These are phyloP conservation scores for Leptographium galeiforme DNA, from an alignment of 2,329 filamentous ascomycete genomes.

Conservation along the genomic window DNA sequence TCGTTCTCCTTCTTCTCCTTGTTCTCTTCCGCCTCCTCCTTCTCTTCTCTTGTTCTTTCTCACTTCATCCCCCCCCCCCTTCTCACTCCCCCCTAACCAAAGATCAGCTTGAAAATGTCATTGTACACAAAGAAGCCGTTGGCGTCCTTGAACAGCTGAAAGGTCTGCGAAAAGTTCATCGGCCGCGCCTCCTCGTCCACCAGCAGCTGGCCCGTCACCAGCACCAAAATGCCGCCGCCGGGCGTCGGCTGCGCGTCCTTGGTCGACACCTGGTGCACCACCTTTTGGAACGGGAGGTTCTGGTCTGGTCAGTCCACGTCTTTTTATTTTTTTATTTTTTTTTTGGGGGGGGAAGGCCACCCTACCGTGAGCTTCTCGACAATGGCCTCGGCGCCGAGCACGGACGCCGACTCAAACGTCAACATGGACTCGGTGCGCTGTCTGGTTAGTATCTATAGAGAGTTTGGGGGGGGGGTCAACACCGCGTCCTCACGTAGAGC, in stretches of 20 bases:
- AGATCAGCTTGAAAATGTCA: slow-evolving; percentile 88
- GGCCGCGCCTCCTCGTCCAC: slow-evolving; percentile 77
- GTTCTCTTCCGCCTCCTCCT: no score
- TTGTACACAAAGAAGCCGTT: slow-evolving; percentile 76
- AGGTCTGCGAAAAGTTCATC: slow-evolving; percentile 83
- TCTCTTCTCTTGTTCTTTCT: background rate
- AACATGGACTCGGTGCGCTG: slow-evolving; percentile 80
- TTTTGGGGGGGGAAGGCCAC: no score
- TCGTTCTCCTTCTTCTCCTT: no score
- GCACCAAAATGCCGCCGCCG: slow-evolving; percentile 61
- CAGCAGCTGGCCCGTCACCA: slow-evolving; percentile 76
- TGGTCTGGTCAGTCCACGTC: slow-evolving; percentile 29
- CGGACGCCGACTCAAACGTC: slow-evolving; percentile 68
- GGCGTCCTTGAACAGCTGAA: slow-evolving; percentile 64
- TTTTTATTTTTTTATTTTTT: no score
- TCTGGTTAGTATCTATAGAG: background rate
- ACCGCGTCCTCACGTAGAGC: slow-evolving; percentile 58
- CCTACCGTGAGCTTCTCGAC: slow-evolving; percentile 69
- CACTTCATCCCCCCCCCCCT: background rate
- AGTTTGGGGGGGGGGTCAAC: no score
- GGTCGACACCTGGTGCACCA: slow-evolving; percentile 64
- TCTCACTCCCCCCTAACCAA: slow-evolving; percentile 28
- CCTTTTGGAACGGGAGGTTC: slow-evolving; percentile 68
- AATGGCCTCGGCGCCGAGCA: slow-evolving; percentile 53
- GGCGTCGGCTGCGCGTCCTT: slow-evolving; percentile 72